Evolutionary conservation across 768 basidiomycete genomes (phyloP), one percentile per base, ranked within the genome.

Genomic region (Strobilomyces confusus): DNA sequence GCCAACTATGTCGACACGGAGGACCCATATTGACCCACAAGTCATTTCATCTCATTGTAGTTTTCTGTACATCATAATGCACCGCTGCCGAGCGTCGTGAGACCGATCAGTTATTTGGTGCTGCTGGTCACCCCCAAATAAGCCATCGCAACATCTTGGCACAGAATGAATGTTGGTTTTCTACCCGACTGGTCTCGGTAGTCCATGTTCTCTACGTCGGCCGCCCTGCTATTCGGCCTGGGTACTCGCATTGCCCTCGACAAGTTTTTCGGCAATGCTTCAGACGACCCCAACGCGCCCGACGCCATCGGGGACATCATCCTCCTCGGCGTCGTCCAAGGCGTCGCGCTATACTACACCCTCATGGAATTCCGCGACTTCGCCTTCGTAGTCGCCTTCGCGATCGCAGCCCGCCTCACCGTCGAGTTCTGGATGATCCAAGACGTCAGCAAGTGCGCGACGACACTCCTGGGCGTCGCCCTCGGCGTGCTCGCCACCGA

Each of bases 1-100:
- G 89, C 89, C 37, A 91, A 89, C 68, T 93, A 94, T 66, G 78
- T 91, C 47, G 93, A 93, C 68, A 59, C 69, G 41, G 82, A 80
- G 46, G 56, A 61, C 54, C 19, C 32, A 41, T 63, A 52, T 42
- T 65, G 48, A 62, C 14, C 12, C 19, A 19, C 36, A 3, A 6
- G 15, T 26, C 5, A 26, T 15, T 25, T 15, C 15, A 11, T 43
- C 14, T 26, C 25, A 26, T 23, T 34, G 26, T 48, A 33, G 26
- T 20, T 44, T 44, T 40, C 26, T 32, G 42, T 40, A 11, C 11
- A 29, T 26, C 36, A 13, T 47, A 25, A 33, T 29, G 30, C 17
- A 15, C 22, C 14, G 5, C 44, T 50, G 17, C 38, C 53, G 49
- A 36, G 17, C 2, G 20, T 33, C 36, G 33, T 47, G 33, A 15